A percentile compares a stretch with the other conserved stretches of the same genome.
Conservation (phyloP, 805 yeast species). For the Metschnikowia lachancei region DNA sequence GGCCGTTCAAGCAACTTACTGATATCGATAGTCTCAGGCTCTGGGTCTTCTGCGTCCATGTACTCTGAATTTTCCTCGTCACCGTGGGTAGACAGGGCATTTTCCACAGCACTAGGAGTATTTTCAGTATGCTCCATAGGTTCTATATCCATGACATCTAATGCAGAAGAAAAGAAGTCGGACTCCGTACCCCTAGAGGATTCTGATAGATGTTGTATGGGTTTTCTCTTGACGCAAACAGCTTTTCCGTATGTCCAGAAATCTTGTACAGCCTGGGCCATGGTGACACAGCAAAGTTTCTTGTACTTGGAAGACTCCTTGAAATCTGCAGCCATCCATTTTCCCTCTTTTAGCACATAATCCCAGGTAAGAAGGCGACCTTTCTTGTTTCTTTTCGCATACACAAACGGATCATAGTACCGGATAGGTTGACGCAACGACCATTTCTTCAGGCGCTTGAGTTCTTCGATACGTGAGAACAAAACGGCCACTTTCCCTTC, state of each 20-base stretch:
- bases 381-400: constrained; percentile 21
- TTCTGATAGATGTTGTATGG: constrained; percentile 30
- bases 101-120: constrained; percentile 1
- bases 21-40: constrained; percentile 32
- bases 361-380: constrained; percentile 66
- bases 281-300: constrained; percentile 61
- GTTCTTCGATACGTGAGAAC: constrained; percentile 86
- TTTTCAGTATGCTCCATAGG: not conserved
- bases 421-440: constrained; percentile 80
- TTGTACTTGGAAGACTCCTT: constrained; percentile 68
- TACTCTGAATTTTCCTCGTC: not conserved
- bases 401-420: constrained; percentile 62
- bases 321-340: constrained; percentile 80
- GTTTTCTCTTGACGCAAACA: constrained; percentile 56
- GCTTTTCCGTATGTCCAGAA: constrained; percentile 74
- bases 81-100: not conserved
- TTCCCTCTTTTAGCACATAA: constrained; percentile 67
- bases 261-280: constrained; percentile 73
- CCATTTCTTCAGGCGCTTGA: constrained; percentile 87
- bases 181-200: not conserved
- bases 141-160: not conserved
- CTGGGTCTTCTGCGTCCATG: constrained; percentile 1
- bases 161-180: not conserved
- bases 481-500: constrained; percentile 91
- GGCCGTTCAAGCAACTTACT: constrained; percentile 29